These are phyloP conservation scores for Candida nanaspora DNA, from an alignment of 805 yeast genomes.

Conservation along the genomic window DNA sequence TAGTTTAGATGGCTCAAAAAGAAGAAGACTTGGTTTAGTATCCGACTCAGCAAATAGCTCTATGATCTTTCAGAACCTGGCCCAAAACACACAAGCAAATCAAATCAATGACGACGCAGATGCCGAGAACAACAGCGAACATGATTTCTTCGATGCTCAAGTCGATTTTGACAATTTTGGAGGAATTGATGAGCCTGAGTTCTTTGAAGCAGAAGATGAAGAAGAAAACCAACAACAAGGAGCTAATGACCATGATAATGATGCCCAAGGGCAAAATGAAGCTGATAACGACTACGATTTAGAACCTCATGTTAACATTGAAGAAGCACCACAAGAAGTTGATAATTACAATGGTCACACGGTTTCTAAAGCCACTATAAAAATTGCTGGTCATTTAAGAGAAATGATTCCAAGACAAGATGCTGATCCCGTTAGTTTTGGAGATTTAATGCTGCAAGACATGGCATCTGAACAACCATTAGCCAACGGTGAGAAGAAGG, in stretches of 20 bases:
- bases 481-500: conserved; percentile 36
- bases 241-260: no score
- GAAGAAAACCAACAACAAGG: no score
- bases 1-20: conserved; percentile 5
- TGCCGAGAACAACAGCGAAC: no score
- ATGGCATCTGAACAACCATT: conserved; percentile 24
- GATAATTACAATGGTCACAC: conserved; percentile 15
- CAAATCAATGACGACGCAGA: no score
- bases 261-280: not conserved
- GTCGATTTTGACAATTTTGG: not conserved
- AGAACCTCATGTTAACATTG: conserved; percentile 2
- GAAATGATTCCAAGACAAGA: conserved; percentile 16
- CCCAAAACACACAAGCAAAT: no score
- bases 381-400: conserved; percentile 44
- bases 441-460: conserved; percentile 34
- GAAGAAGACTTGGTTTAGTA: conserved; percentile 7
- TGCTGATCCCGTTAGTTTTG: conserved; percentile 18
- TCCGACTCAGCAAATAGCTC: no score
- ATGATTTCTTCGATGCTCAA: conserved; percentile 1
- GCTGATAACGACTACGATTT: conserved; percentile 18
- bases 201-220: not conserved
- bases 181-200: conserved; percentile 1
- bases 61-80: no score
- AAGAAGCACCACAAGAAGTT: conserved; percentile 10
- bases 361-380: conserved; percentile 42